Percentiles rank a stretch among this genome's conserved stretches.
Evolutionary conservation across 805 yeast species (phyloP).

Genomic region (Scheffersomyces ergatensis): DNA sequence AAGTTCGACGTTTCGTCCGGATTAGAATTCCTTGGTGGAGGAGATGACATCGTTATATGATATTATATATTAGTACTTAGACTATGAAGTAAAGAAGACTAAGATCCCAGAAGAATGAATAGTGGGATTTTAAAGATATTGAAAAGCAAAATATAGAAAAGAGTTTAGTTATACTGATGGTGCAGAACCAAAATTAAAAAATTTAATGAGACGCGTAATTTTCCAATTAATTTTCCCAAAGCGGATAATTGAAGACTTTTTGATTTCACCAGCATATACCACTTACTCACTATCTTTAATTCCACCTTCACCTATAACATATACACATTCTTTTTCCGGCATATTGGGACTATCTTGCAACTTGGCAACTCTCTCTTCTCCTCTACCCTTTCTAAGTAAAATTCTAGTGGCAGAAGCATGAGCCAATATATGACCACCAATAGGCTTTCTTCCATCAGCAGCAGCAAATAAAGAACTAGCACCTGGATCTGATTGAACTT

Average conservation of each 20-base stretch:
- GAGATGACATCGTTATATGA: constrained; percentile 31
- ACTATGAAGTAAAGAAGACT: too few species aligned
- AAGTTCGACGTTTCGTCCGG: constrained; percentile 22
- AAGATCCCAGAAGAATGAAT: constrained; percentile 1
- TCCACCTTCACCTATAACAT: constrained; percentile 13
- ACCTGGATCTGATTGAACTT: constrained; percentile 16
- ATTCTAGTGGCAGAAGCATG: constrained; percentile 14
- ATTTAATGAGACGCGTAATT: constrained; percentile 20
- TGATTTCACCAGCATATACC: not conserved
- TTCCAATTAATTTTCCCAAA: constrained; percentile 21
- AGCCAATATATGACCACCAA: constrained; percentile 14
- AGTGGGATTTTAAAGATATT: not conserved
- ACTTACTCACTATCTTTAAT: constrained; percentile 14
- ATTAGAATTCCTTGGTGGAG: constrained; percentile 27
- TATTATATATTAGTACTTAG: too few species aligned
- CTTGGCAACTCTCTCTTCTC: constrained; percentile 15
- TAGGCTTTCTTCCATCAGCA: constrained; percentile 15
- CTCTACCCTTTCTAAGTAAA: constrained; percentile 13
- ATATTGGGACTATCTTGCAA: constrained; percentile 13
- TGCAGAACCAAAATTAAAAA: not conserved
- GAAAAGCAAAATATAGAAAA: constrained; percentile 2
- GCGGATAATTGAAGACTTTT: constrained; percentile 19
- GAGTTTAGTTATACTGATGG: too few species aligned
- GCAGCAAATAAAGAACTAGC: constrained; percentile 14
- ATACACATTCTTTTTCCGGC: constrained; percentile 15